phyloP scores from a whole-genome alignment of 768 basidiomycete genomes.

The Panellus pusillus region DNA sequence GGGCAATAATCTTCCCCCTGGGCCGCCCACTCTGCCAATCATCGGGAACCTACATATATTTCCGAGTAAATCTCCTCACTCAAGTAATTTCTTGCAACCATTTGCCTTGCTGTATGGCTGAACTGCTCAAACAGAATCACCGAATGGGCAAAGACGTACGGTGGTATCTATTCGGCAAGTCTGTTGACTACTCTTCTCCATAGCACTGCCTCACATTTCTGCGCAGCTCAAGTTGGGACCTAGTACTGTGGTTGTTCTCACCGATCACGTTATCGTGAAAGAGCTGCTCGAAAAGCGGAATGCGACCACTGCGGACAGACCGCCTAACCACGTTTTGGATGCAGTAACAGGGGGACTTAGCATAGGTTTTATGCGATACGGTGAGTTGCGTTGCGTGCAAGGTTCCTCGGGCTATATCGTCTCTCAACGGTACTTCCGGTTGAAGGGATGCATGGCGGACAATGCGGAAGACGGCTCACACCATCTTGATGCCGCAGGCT shows the following conservation, averaged over 20 bases:
- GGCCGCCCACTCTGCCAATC: slow-evolving; percentile 15
- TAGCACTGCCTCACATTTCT: background rate
- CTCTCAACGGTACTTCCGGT: background rate
- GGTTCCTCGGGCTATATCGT: background rate
- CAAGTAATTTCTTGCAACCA: background rate
- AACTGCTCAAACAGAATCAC: slow-evolving; percentile 22
- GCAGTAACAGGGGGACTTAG: background rate
- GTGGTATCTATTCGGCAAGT: slow-evolving; percentile 27
- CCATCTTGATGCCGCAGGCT: background rate
- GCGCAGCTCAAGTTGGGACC: background rate
- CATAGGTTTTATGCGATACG: background rate
- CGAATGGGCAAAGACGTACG: slow-evolving; percentile 29
- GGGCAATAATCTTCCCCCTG: slow-evolving; percentile 10
- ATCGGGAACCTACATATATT: slow-evolving; percentile 19
- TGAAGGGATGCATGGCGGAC: slow-evolving; percentile 4
- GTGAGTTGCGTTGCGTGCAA: background rate
- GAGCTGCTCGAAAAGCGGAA: background rate
- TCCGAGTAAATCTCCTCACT: slow-evolving; percentile 12
- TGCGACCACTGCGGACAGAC: background rate
- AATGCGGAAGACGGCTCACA: background rate
- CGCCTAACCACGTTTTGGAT: background rate
- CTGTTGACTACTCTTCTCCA: background rate
- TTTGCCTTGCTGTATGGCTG: background rate
- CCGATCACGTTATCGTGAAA: background rate
- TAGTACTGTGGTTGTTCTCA: slow-evolving; percentile 6